Base-by-base conservation (phyloP, 148 eudicot species). In the Arbutus unedo region DNA sequence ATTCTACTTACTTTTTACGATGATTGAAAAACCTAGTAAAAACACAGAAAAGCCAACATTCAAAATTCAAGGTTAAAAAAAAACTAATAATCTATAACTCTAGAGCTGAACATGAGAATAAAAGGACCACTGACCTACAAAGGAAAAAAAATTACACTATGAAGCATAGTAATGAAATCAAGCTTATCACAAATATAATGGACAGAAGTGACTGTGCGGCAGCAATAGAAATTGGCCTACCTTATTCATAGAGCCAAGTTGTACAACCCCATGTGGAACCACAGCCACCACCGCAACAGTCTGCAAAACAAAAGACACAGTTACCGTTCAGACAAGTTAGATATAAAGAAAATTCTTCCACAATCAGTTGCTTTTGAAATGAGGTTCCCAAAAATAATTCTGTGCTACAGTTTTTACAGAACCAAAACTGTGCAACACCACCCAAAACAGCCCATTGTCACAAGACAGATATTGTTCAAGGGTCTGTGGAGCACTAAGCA, bases 191-290 rank as follows among this genome's bases (percentile, higher is more conserved):
- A 41, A 53, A 64, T 5, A 79, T 79, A n/a, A 48, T 16, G 21
- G 14, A 79, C 21, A 23, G 23, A 79, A 47, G 8, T 49, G n/a
- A 79, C 43, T 49, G 70, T 59, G 54, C 18, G 38, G 38, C 38
- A 51, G 53, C 31, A 13, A 64, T 53, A 45, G 68, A 53, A 56
- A 44, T 48, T 6, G 18, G 19, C 95, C 86, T 87, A 95, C 98
- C 62, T 89, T 89, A 68, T 91, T 88, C 54, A 92, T 77, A 83
- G 98, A 93, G 85, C 98, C 98, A 84, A 94, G 93, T 80, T 90
- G 94, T 81, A 94, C 81, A 71, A 94, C 98, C 76, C 96, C 98
- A 82, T 87, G 85, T 4, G 96, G 94, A 87, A 83, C 79, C 77
- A 91, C 89, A 87, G 92, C 90, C 80, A 88, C 93, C 80, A 90